These are phyloP conservation scores for Tylopilus orsonianus DNA, from an alignment of 1,284 basidiomycete genomes.

Conservation along the genomic window DNA sequence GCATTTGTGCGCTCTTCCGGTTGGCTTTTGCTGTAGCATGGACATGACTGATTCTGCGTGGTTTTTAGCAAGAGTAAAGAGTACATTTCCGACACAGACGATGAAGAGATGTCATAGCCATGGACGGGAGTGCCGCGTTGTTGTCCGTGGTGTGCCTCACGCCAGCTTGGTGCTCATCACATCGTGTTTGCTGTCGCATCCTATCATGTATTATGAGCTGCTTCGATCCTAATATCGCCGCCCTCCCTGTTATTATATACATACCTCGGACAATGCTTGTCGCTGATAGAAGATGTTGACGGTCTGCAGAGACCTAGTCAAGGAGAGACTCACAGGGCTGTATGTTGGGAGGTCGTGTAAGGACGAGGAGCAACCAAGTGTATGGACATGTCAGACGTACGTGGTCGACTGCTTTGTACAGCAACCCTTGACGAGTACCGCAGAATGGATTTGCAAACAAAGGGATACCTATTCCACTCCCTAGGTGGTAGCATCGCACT, in stretches of 20 bases:
- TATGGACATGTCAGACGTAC: conserved; percentile 21
- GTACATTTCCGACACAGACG: conserved; percentile 75
- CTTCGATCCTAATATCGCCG: conserved; percentile 3
- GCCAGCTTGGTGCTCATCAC: not conserved
- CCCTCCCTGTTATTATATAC: not conserved
- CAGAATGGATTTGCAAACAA: conserved; percentile 22
- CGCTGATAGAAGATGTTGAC: not conserved
- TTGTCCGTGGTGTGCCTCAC: not conserved
- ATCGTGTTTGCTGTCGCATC: not conserved
- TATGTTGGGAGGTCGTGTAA: conserved; percentile 13
- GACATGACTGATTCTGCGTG: not conserved
- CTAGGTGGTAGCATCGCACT: conserved; percentile 27
- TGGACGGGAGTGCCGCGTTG: not conserved
- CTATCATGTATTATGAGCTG: not conserved
- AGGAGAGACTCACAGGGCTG: conserved; percentile 21
- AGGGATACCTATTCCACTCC: conserved; percentile 18
- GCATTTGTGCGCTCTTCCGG: conserved; percentile 58
- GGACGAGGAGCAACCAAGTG: conserved; percentile 21
- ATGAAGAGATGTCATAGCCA: conserved; percentile 62
- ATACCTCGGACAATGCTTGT: not conserved
- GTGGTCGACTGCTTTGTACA: conserved; percentile 26
- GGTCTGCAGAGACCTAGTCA: too few relatives aligned
- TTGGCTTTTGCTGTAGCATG: not conserved
- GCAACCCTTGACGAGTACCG: conserved; percentile 18
- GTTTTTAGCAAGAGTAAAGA: conserved; percentile 76